These are phyloP conservation scores for Punctularia strigosozonata DNA, from an alignment of 768 basidiomycete genomes.

Conservation along the genomic window DNA sequence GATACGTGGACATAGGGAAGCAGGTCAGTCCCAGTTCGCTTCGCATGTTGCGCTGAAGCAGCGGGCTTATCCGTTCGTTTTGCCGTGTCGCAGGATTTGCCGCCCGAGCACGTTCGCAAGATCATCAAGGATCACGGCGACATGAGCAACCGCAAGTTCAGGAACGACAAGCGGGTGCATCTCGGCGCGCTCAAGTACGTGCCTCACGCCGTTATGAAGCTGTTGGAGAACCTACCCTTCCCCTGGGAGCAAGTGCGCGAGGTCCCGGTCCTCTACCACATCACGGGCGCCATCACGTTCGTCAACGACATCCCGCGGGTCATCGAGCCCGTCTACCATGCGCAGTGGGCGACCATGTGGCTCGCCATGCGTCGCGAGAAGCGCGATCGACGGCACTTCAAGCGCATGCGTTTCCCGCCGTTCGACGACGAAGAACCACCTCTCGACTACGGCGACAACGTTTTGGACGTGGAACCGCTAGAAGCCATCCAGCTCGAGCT, in stretches of 20 bases:
- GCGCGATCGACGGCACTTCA: slow-evolving; percentile 96
- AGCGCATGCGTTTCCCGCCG: slow-evolving; percentile 98
- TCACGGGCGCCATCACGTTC: slow-evolving; percentile 98
- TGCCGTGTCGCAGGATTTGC: slow-evolving; percentile 57
- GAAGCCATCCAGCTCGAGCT: slow-evolving; percentile 97
- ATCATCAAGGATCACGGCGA: slow-evolving; percentile 99
- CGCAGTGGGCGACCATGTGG: slow-evolving; percentile 99
- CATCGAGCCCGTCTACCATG: slow-evolving; percentile 96
- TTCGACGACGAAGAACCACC: slow-evolving; percentile 99
- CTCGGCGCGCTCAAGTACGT: slow-evolving; percentile 97
- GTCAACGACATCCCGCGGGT: slow-evolving; percentile 97
- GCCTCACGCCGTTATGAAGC: slow-evolving; percentile 98
- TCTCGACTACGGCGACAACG: slow-evolving; percentile 97
- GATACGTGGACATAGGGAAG: slow-evolving; percentile 87
- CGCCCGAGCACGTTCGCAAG: slow-evolving; percentile 97
- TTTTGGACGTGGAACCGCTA: slow-evolving; percentile 93
- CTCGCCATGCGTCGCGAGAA: slow-evolving; percentile 98
- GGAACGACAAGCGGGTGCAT: slow-evolving; percentile 99
- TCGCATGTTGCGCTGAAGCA: slow-evolving; percentile 1
- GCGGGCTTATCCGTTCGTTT: slow-evolving; percentile 8
- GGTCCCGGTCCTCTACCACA: slow-evolving; percentile 96
- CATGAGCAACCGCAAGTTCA: slow-evolving; percentile 98
- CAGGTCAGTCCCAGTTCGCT: slow-evolving; percentile 41
- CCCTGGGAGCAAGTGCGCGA: slow-evolving; percentile 99
- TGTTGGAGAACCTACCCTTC: slow-evolving; percentile 95